Evolutionary conservation across 805 yeast species (phyloP).

Genomic region (Lachancea thermotolerans): DNA sequence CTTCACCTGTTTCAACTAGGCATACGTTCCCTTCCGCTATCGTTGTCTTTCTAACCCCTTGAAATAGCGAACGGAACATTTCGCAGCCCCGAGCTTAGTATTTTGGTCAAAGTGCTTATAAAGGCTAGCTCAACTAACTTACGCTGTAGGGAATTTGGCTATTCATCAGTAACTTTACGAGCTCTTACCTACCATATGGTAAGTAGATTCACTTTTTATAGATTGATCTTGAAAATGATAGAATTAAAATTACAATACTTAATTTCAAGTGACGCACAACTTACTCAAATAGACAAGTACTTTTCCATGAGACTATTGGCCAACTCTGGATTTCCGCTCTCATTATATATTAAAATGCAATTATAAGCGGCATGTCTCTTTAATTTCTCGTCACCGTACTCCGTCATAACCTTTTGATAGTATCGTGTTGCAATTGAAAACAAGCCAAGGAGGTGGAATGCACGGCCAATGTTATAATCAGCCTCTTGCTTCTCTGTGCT

Average conservation of each 20-base stretch:
- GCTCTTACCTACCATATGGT: no score
- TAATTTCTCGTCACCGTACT: constrained; percentile 51
- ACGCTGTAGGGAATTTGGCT: constrained; percentile 18
- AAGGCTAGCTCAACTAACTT: constrained; percentile 7
- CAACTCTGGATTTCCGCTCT: constrained; percentile 61
- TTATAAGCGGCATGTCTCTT: constrained; percentile 83
- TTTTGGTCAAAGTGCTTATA: not conserved
- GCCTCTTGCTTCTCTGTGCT: constrained; percentile 62
- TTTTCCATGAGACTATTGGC: constrained; percentile 60
- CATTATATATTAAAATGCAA: constrained; percentile 63
- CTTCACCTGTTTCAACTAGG: constrained; percentile 9
- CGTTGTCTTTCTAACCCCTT: not conserved
- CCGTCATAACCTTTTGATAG: constrained; percentile 61
- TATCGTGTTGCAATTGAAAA: constrained; percentile 64
- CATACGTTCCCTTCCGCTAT: not conserved
- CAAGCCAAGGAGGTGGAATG: constrained; percentile 78
- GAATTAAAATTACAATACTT: not conserved
- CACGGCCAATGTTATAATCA: constrained; percentile 74
- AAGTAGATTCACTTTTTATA: no score
- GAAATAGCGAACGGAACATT: not conserved
- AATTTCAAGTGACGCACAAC: no score
- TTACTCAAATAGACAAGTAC: constrained; percentile 45
- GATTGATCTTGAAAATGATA: no score
- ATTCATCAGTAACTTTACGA: constrained; percentile 1
- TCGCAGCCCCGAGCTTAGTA: not conserved